These are phyloP conservation scores for Shiraia sp. DNA, from an alignment of 2,329 filamentous ascomycete genomes.

Conservation along the genomic window DNA sequence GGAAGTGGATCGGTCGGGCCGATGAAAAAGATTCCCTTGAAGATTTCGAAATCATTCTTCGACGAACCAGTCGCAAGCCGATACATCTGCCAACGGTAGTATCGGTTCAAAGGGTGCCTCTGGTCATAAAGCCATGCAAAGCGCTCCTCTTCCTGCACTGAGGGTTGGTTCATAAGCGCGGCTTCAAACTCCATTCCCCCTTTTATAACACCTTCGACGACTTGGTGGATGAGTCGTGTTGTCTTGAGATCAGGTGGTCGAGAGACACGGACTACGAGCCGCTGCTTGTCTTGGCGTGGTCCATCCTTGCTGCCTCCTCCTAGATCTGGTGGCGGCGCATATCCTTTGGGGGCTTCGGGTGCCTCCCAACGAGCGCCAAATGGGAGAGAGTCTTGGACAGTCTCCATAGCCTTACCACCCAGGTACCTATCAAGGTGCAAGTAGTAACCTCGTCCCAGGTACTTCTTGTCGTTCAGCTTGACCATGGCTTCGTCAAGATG, in stretches of 20 bases:
- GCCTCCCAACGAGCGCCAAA: constrained; percentile 38
- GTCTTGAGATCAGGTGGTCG: constrained; percentile 77
- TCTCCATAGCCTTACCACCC: constrained; percentile 26
- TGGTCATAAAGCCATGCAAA: constrained; percentile 94
- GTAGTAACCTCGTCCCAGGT: constrained; percentile 39
- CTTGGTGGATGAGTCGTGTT: constrained; percentile 83
- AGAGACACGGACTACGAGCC: constrained; percentile 55
- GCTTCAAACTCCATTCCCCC: constrained; percentile 90
- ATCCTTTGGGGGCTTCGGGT: constrained; percentile 32
- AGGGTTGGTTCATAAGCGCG: constrained; percentile 81
- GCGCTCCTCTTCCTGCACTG: constrained; percentile 83
- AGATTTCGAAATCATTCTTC: constrained; percentile 32
- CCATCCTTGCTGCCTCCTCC: constrained; percentile 27
- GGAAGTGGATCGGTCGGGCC: constrained; percentile 72
- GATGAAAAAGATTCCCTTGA: constrained; percentile 78
- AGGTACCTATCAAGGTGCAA: constrained; percentile 40
- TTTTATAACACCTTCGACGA: constrained; percentile 76
- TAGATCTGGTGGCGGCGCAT: constrained; percentile 33
- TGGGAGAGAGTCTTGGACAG: constrained; percentile 27
- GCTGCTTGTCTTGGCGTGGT: constrained; percentile 26
- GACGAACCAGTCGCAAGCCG: constrained; percentile 69
- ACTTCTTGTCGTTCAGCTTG: constrained; percentile 39
- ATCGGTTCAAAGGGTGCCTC: constrained; percentile 74
- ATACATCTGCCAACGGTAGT: constrained; percentile 93
- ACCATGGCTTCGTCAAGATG: constrained; percentile 39